Base-by-base conservation (phyloP, 202 grass and related monocot genomes). In the Panicum virgatum region DNA sequence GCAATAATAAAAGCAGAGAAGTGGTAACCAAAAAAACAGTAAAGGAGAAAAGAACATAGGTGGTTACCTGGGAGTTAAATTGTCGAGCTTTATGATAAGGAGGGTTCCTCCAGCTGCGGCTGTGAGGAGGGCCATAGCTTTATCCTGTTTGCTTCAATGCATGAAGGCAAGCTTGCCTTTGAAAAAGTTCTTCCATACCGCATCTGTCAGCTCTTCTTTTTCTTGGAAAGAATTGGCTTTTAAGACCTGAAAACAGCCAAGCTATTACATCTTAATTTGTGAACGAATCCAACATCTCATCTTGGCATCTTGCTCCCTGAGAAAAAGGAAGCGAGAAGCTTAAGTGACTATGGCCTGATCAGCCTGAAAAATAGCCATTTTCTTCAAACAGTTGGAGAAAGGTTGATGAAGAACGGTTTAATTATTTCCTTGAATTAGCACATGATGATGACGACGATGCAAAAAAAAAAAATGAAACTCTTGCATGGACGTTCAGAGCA, bases 101-200 rank as follows among this genome's bases (percentile, higher is more conserved):
- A 73, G 27, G 46, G 18, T 73, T 73, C 48, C 30, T 73, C 30
- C 3, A 23, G 48, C 20, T 74, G 34, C 34, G 16, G 72, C 72
- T 75, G 38, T 1, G 32, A 74, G 25, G 6, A 89, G 80, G 56
- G 83, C 19, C 92, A 95, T 92, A 26, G 82, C 82, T 75, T 95
- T 87, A 54, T 80, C 85, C 36, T 87, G 87, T 87, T 92, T 96
- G 79, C 42, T 83, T 85, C 71, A 90, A 23, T 79, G 74, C 5
- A 39, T 40, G 78, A 86, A 92, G 36, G 90, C 88, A 52, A 96
- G 80, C 53, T 91, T 96, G 43, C 87, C 87, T 44, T 93, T 66
- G 80, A 95, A 85, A 36, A 95, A 92, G 60, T 72, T 87, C 61
- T 95, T 96, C 92, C 89, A 93, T 25, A 89, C 64, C 4, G 82